Evolutionary conservation across 805 yeast species (phyloP), one percentile per base, ranked within the genome.

Genomic region (Candida oleophila): DNA sequence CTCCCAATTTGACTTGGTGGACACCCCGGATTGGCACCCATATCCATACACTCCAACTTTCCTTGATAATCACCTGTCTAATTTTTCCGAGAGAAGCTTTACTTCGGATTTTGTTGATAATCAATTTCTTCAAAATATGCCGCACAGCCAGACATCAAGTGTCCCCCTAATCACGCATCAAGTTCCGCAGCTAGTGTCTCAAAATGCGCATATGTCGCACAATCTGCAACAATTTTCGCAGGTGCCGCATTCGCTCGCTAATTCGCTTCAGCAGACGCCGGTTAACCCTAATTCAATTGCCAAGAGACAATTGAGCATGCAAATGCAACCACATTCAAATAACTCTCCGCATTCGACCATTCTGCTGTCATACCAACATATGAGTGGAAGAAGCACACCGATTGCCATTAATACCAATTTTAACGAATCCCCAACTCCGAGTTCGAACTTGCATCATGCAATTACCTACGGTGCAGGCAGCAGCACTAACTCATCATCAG

Each of bases 21-120:
- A 41, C 43, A 32, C 15, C 36, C 20, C 39, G 9, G 45, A 42
- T 34, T 42, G 45, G 40, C 34, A 22, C 22, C 22, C 43, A 16
- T 30, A 19, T n/a, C 45, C 45, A 8, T 42, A 42, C 22, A 42
- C 45, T 11, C 45, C 45, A 11, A 42, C 45, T 7, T 22, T 42
- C 15, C 19, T 34, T 20, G 45, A 42, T 18, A 41, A 41, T 32
- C 34, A 41, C 22, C 43, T 41, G 43, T 22, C 40, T 11, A 42
- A 42, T 22, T 42, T 42, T 36, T 42, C 45, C 4, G 45, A 42
- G 19, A 40, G 38, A 16, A 41, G 43, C 22, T 41, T 41, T 16
- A 32, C 34, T 4, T 41, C 43, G 9, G 16, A 20, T 3, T 25
- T 7, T 25, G 30, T 25, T 25, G 30, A 25, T 25, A 11, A 11